Base-by-base conservation (phyloP, 805 yeast species). In the Wickerhamiella kurtzmanii region DNA sequence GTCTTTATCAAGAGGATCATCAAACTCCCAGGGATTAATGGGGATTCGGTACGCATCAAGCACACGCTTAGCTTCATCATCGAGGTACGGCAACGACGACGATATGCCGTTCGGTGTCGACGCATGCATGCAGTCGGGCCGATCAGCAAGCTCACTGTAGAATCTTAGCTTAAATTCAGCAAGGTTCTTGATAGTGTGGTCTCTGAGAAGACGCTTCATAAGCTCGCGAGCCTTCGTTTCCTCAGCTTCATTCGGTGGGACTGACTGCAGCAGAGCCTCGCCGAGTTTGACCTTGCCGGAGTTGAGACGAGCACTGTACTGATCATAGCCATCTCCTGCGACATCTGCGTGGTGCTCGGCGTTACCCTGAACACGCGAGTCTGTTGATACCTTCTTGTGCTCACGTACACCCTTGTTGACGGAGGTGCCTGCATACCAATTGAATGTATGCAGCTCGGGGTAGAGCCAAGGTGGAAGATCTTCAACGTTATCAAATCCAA, bases 331-430 rank as follows among this genome's bases (percentile, higher is more conserved):
- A 17, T 68, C 66, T 2, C 96, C 96, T 8, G 68, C 74, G 9
- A 88, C 88, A 60, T 88, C 96, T 13, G 68, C 67, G 49, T 69
- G 67, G 61, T 88, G 96, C 11, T 60, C 63, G n/a, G 66, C 66
- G 56, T 73, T 82, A 35, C 78, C 77, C 43, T 79, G 79, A 35
- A 88, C 79, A 60, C 97, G 75, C 0, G 88, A 73, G 62, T 89
- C 97, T 0, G 79, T 72, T 6, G 95, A 84, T 45, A 78, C 76
- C 47, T 78, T 76, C 66, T 89, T 89, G 58, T 75, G 77, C 49
- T 87, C 96, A 48, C 94, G 68, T 18, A 89, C 74, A 45, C 97
- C 97, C 37, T 68, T 65, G 59, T 89, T 89, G 22, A 85, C 94
- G 47, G 74, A 81, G 13, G 60, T 57, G 22, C 96, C 95, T 0